A percentile compares a stretch with the other conserved stretches of the same genome.
Evolutionary conservation across 345 rosid species (phyloP).

Genomic region (Rhodamnia rubescens): DNA sequence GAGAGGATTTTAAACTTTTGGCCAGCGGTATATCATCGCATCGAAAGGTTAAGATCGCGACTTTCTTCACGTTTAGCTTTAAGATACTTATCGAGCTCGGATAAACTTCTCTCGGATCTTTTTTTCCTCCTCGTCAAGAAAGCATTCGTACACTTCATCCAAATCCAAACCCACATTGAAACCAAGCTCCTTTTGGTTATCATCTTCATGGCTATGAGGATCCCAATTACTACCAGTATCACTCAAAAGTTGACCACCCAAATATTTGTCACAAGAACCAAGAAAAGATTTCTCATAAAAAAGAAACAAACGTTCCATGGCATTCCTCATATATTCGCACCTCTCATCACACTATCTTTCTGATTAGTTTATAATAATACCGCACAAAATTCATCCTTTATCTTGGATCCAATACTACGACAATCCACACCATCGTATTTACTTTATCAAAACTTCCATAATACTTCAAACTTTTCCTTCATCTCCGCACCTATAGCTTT

Average conservation of each 20-base stretch:
- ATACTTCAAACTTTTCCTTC: neutral
- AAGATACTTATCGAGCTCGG: neutral
- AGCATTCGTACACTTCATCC: neutral
- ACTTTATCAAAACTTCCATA: fast-evolving
- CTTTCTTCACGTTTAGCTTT: neutral
- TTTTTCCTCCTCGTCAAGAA: too few relatives aligned
- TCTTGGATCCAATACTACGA: neutral
- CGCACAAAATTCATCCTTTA: neutral
- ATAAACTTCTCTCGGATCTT: neutral
- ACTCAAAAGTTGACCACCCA: neutral
- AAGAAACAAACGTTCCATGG: too few relatives aligned
- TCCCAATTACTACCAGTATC: too few relatives aligned
- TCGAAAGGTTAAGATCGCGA: neutral
- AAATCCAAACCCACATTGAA: neutral
- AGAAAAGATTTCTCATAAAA: too few relatives aligned
- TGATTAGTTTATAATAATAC: neutral
- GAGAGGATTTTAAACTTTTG: neutral
- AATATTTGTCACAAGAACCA: too few relatives aligned
- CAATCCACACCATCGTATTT: neutral
- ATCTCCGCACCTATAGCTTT: neutral
- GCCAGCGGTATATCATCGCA: neutral
- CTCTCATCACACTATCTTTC: neutral
- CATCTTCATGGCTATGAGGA: neutral
- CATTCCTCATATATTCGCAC: too few relatives aligned
- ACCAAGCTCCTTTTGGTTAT: neutral